Evolutionary conservation across 148 eudicot species (phyloP).

Genomic region (Camellia lanceoleosa): DNA sequence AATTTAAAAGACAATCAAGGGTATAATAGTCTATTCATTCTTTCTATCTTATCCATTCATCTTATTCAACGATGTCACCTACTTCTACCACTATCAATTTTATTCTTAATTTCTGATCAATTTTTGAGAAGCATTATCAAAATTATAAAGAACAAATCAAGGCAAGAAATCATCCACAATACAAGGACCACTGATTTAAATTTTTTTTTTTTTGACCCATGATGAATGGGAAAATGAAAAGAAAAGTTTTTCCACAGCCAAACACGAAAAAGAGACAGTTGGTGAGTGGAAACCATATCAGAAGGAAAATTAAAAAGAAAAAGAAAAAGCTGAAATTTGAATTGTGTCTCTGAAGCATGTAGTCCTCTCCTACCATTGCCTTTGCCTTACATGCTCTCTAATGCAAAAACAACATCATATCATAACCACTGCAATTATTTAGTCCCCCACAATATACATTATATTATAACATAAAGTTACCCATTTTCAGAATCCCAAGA

Average conservation of each 20-base stretch:
- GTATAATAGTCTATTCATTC: too few relatives aligned
- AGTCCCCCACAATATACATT: slow-evolving; percentile 38
- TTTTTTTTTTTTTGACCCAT: slow-evolving; percentile 12
- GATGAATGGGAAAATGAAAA: neutral
- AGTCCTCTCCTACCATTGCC: neutral
- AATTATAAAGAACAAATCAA: too few relatives aligned
- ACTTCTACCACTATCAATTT: too few relatives aligned
- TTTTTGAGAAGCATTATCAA: too few relatives aligned
- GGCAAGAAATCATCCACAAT: too few relatives aligned
- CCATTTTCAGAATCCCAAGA: slow-evolving; percentile 41
- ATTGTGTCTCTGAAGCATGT: slow-evolving; percentile 32
- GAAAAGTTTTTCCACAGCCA: slow-evolving; percentile 14
- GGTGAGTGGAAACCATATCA: slow-evolving; percentile 2
- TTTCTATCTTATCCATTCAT: too few relatives aligned
- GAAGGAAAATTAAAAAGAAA: slow-evolving; percentile 20
- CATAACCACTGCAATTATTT: slow-evolving; percentile 48
- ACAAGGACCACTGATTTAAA: too few relatives aligned
- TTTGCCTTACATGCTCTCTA: neutral
- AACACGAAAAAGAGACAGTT: slow-evolving; percentile 8
- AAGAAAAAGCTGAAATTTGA: slow-evolving; percentile 37
- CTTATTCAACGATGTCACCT: too few relatives aligned
- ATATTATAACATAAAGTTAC: slow-evolving; percentile 13
- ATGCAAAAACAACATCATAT: slow-evolving; percentile 20
- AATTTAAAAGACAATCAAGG: too few relatives aligned
- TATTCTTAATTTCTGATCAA: too few relatives aligned